Evolutionary conservation across 495 filamentous ascomycete species (phyloP), one percentile per base, ranked within the genome.

Genomic region (Penicillium angulare): DNA sequence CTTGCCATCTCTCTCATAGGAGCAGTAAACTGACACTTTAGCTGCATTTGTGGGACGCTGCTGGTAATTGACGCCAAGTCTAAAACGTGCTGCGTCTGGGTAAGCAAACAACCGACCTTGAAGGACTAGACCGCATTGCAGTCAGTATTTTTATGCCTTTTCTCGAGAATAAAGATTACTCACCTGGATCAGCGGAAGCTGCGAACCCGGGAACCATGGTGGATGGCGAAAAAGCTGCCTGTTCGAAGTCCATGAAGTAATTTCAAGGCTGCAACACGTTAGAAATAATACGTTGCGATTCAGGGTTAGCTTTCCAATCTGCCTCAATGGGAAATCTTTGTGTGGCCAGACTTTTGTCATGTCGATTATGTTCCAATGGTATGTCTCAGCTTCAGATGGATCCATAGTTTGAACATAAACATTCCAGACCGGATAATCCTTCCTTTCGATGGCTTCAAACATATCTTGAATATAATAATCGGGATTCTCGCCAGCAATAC

Each of bases 41-140:
- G 55, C 50, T 7, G 46, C 47, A 22, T 59, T 59, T 9, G 56
- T 51, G 2, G 56, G 56, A 3, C 86, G 73, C 38, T 80, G 77
- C 39, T 83, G 76, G 50, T 82, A 81, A 59, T 87, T 87, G 22
- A 75, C 77, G 4, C 86, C 86, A n/a, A 88, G 76, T 1, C 86
- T 77, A 65, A 88, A 81, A 43, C 83, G 77, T 17, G 79, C 75
- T 0, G 86, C 80, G 50, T 88, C 86, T 3, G 80, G 80, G 61
- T 88, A 88, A 46, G 81, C 76, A 61, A 88, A 87, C 68, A 86
- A 76, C 15, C 86, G 75, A 31, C 79, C 83, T 63, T 88, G 86
- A 1, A 88, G 76, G 47, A 89, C 71, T 65, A 62, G 13, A 29
- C 54, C 3, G 23, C 7, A 23, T 34, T 31, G 20, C 23, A 39